Evolutionary conservation across 768 basidiomycete species (phyloP).

Genomic region (Trametes punicea): DNA sequence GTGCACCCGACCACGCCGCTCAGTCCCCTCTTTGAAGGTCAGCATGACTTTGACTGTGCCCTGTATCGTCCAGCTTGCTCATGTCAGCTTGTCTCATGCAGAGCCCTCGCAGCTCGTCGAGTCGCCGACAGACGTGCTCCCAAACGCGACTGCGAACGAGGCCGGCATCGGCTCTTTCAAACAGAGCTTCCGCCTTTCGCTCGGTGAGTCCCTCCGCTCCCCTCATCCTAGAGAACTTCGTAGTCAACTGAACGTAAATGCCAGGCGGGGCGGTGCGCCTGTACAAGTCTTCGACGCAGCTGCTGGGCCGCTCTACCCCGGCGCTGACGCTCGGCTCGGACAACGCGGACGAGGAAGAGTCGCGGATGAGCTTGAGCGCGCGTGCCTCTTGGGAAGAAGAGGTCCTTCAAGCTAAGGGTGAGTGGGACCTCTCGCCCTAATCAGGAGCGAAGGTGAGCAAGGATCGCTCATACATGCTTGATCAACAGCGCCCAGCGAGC

Average conservation of each 20-base stretch:
- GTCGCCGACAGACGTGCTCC: constrained; percentile 11
- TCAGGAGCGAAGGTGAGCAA: neutral
- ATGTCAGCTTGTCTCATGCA: neutral
- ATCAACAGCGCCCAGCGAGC: constrained; percentile 23
- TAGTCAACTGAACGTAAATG: neutral
- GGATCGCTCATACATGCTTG: neutral
- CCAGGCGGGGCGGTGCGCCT: constrained; percentile 66
- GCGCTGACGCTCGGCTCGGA: constrained; percentile 40
- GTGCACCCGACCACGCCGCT: constrained; percentile 21
- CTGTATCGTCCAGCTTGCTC: neutral
- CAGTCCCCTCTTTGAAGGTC: constrained; percentile 29
- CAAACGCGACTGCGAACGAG: constrained; percentile 27
- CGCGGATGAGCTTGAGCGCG: constrained; percentile 25
- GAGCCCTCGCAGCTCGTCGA: constrained; percentile 20
- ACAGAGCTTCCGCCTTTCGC: constrained; percentile 70
- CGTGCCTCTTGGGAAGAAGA: constrained; percentile 52
- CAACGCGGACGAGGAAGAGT: constrained; percentile 31
- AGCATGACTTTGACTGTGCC: neutral
- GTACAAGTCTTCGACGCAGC: constrained; percentile 55
- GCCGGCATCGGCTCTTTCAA: constrained; percentile 50
- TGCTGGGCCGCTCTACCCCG: constrained; percentile 38
- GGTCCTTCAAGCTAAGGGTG: constrained; percentile 42
- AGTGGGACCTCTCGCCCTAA: constrained; percentile 4
- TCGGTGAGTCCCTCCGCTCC: constrained; percentile 45
- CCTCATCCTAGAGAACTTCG: neutral